These are phyloP conservation scores for Aspergillus vadensis DNA, from an alignment of 2,329 filamentous ascomycete species.

Conservation along the genomic window DNA sequence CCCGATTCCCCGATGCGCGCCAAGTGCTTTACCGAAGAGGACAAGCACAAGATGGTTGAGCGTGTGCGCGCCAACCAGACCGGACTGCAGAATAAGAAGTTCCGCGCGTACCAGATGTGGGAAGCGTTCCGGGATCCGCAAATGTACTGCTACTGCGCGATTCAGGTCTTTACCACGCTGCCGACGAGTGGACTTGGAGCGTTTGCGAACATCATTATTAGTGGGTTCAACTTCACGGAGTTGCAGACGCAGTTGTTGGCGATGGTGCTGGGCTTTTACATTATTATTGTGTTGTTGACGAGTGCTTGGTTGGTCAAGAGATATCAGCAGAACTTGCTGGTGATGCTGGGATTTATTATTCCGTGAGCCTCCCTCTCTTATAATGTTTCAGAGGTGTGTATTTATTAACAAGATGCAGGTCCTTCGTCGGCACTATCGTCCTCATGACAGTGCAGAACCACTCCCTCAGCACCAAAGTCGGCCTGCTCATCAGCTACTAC, in stretches of 20 bases:
- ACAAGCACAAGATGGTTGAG: conserved; percentile 66
- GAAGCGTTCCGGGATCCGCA: conserved; percentile 67
- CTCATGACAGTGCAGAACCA: conserved; percentile 68
- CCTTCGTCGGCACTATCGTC: conserved; percentile 70
- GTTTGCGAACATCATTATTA: conserved; percentile 75
- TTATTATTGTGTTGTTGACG: conserved; percentile 68
- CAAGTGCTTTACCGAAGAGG: conserved; percentile 67
- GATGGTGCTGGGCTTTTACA: conserved; percentile 72
- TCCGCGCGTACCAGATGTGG: conserved; percentile 56
- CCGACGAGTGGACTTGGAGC: conserved; percentile 72
- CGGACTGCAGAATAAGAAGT: conserved; percentile 60
- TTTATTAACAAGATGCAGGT: conserved; percentile 47
- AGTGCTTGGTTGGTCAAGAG: conserved; percentile 70
- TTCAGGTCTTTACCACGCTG: conserved; percentile 71
- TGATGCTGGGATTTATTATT: conserved; percentile 67
- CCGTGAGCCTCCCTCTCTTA: conserved; percentile 53
- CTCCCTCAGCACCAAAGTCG: conserved; percentile 61
- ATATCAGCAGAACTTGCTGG: conserved; percentile 66
- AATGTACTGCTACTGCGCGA: conserved; percentile 64
- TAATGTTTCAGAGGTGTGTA: too few relatives aligned
- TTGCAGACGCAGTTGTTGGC: conserved; percentile 72
- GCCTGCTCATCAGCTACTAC: conserved; percentile 73
- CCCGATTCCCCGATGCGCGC: conserved; percentile 72
- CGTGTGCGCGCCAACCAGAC: conserved; percentile 63
- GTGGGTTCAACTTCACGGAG: conserved; percentile 64